phyloP scores from a whole-genome alignment of 768 basidiomycete species.

The Tephrocybe sp. region DNA sequence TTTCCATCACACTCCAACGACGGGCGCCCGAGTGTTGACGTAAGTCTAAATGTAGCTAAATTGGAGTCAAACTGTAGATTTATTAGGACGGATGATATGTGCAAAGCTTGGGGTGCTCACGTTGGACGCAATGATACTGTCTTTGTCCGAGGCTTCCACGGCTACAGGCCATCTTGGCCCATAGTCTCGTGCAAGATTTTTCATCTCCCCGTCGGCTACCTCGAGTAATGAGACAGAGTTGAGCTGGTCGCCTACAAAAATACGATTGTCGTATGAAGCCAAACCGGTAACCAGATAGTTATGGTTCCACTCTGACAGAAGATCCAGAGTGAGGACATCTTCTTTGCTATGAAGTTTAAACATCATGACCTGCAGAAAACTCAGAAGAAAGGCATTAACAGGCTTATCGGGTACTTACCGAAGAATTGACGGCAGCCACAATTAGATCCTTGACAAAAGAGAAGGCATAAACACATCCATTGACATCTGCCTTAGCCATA shows the following conservation, averaged over 20 bases:
- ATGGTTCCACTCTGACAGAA: slow-evolving; percentile 69
- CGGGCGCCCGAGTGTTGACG: slow-evolving; percentile 38
- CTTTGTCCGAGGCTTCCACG: slow-evolving; percentile 56
- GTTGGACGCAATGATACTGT: slow-evolving; percentile 70
- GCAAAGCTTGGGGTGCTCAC: slow-evolving; percentile 42
- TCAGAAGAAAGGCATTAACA: background rate
- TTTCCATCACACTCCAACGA: slow-evolving; percentile 64
- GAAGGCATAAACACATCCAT: slow-evolving; percentile 73
- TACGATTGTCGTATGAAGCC: slow-evolving; percentile 47
- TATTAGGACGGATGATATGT: background rate
- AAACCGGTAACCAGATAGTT: slow-evolving; percentile 79
- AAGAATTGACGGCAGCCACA: slow-evolving; percentile 73
- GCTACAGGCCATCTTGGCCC: slow-evolving; percentile 72
- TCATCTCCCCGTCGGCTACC: slow-evolving; percentile 41
- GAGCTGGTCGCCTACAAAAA: slow-evolving; percentile 80
- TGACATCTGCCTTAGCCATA: slow-evolving; percentile 43
- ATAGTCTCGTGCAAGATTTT: slow-evolving; percentile 70
- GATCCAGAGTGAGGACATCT: slow-evolving; percentile 29
- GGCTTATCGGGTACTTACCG: slow-evolving; percentile 44
- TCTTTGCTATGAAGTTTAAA: slow-evolving; percentile 28
- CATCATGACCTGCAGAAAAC: slow-evolving; percentile 43
- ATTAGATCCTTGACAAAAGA: slow-evolving; percentile 49
- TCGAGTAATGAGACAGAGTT: slow-evolving; percentile 75
- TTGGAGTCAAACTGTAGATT: slow-evolving; percentile 64
- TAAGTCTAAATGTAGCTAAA: slow-evolving; percentile 60